phyloP scores from a whole-genome alignment of 306 rosid species.

The Calophaca sinica region DNA sequence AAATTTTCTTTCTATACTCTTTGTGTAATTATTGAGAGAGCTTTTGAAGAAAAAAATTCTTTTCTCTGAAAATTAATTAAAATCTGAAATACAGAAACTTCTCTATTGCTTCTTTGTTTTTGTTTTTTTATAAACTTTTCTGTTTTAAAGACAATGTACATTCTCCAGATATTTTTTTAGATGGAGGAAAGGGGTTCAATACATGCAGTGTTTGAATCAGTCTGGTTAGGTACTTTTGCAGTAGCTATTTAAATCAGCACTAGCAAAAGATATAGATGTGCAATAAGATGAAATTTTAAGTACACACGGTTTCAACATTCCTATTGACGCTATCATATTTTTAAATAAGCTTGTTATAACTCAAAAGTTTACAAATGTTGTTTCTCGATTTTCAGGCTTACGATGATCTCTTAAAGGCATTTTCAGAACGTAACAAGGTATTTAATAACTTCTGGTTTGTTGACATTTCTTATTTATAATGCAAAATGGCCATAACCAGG shows the following conservation, averaged over 20 bases:
- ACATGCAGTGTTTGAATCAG: neutral
- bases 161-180: neutral
- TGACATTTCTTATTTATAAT: conserved; percentile 2
- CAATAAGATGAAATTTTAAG: conserved; percentile 2
- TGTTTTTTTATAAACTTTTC: no score
- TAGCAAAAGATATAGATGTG: neutral
- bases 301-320: neutral
- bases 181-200: neutral
- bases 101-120: neutral
- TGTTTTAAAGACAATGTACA: neutral
- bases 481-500: neutral
- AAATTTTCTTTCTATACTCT: neutral
- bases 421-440: conserved; percentile 93
- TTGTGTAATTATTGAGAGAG: conserved; percentile 12
- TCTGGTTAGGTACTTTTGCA: neutral
- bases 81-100: neutral
- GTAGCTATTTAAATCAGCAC: neutral
- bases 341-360: conserved; percentile 8
- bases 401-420: conserved; percentile 85
- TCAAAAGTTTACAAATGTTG: neutral
- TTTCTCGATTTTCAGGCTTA: conserved; percentile 73
- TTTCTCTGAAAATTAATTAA: neutral
- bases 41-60: neutral
- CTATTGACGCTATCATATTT: neutral
- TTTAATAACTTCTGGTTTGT: neutral